These are phyloP conservation scores for Trichosanthes truncata DNA, from an alignment of 306 rosid genomes.

Conservation along the genomic window DNA sequence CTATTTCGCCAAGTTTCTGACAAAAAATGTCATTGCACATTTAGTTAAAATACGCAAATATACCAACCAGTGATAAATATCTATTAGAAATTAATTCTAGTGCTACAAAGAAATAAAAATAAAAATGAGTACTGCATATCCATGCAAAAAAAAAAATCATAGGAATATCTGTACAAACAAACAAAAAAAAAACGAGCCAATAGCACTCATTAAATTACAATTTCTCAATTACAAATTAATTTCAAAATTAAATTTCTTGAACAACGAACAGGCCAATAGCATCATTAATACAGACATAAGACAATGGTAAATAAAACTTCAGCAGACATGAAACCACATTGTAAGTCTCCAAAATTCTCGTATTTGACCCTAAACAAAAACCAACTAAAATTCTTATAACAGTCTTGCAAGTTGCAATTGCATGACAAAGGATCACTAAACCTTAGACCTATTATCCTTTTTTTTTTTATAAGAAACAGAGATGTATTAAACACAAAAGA, in stretches of 20 bases:
- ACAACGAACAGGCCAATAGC: background rate
- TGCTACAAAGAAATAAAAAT: background rate
- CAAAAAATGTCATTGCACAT: constrained; percentile 20
- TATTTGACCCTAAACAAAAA: background rate
- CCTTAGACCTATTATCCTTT: no score
- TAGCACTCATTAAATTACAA: no score
- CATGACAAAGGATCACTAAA: background rate
- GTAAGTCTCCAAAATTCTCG: background rate
- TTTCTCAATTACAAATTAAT: background rate
- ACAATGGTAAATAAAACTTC: background rate
- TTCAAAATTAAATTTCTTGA: no score
- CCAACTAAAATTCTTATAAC: background rate
- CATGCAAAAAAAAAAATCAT: background rate
- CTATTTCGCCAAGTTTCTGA: constrained; percentile 73
- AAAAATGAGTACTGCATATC: background rate
- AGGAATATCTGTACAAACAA: background rate
- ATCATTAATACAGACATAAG: background rate
- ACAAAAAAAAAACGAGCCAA: background rate
- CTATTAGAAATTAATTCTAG: background rate
- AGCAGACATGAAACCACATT: background rate
- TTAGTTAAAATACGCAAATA: background rate
- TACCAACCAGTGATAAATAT: no score
- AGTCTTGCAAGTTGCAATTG: background rate
- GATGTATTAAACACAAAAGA: no score
- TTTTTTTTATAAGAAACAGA: no score